Conservation (phyloP, 805 yeast species). For the Yarrowia porcina region DNA sequence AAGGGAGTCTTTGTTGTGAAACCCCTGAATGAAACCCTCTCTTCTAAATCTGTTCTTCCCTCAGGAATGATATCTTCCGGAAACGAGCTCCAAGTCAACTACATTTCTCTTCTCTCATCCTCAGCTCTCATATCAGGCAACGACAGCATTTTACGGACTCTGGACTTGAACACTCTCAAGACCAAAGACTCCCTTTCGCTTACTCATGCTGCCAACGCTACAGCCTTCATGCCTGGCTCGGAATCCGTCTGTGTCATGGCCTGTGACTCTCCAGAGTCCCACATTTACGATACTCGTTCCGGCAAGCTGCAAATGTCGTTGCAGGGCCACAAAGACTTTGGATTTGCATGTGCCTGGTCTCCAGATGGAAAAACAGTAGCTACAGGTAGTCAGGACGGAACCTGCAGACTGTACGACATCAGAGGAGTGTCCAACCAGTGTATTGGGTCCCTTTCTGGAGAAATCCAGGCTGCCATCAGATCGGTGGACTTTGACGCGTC, state of each 20-base stretch:
- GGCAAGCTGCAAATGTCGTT: constrained; percentile 30
- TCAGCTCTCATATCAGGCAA: constrained; percentile 49
- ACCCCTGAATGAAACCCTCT: not conserved
- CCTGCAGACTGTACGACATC: constrained; percentile 53
- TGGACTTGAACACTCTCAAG: constrained; percentile 40
- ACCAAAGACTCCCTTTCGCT: constrained; percentile 32
- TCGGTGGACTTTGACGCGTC: constrained; percentile 49
- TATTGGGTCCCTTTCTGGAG: constrained; percentile 21
- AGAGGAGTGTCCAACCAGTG: constrained; percentile 36
- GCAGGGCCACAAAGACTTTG: constrained; percentile 53
- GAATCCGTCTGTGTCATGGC: constrained; percentile 45
- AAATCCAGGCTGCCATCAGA: constrained; percentile 49
- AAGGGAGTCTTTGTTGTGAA: constrained; percentile 34
- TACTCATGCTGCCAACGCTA: constrained; percentile 51
- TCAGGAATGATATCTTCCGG: not conserved
- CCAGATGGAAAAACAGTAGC: constrained; percentile 40
- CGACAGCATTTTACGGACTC: constrained; percentile 45
- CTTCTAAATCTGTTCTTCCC: not conserved
- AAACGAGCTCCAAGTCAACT: not conserved
- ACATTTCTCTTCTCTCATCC: not conserved
- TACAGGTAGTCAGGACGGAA: constrained; percentile 61
- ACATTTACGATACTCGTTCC: constrained; percentile 46
- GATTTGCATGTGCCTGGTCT: constrained; percentile 61
- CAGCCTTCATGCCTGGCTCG: constrained; percentile 45
- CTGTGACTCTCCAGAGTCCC: constrained; percentile 49